A percentile compares a stretch with the other conserved stretches of the same genome.
Conservation (phyloP, 257 asterid genomes). For the Lycium barbarum region DNA sequence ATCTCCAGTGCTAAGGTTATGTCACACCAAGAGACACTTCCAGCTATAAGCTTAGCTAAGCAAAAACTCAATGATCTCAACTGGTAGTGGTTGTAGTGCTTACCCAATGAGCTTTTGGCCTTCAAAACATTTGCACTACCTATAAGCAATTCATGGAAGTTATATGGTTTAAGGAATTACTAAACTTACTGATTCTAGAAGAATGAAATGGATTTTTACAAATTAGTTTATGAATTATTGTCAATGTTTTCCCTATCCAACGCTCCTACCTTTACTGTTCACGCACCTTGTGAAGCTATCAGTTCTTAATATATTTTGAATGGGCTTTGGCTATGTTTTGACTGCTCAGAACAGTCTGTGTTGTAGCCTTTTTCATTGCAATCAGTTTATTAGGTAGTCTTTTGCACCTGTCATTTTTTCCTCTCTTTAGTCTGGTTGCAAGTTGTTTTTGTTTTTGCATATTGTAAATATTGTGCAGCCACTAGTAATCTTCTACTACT, state of each 20-base stretch:
- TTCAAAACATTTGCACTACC: background rate
- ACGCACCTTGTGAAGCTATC: background rate
- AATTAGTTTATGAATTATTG: background rate
- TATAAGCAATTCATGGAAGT: constrained; percentile 19
- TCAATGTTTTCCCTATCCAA: background rate
- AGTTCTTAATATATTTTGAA: background rate
- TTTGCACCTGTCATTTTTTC: background rate
- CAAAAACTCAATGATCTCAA: constrained; percentile 6
- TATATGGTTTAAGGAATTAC: background rate
- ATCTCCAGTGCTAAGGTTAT: constrained; percentile 16
- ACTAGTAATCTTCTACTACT: constrained; percentile 12
- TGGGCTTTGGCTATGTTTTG: background rate
- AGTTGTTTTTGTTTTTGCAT: constrained; percentile 25
- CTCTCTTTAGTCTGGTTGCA: background rate
- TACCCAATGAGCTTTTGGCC: constrained; percentile 10
- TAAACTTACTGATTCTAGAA: background rate
- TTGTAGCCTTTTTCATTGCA: background rate
- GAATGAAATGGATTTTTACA: background rate
- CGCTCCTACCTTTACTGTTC: background rate
- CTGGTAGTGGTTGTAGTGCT: background rate
- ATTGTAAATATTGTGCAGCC: background rate
- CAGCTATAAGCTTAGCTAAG: constrained; percentile 1
- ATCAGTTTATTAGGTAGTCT: constrained; percentile 9
- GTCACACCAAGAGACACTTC: constrained; percentile 19
- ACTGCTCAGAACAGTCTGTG: background rate